These are phyloP conservation scores for Ramularia endophylla DNA, from an alignment of 2,329 filamentous ascomycete species.

Conservation along the genomic window DNA sequence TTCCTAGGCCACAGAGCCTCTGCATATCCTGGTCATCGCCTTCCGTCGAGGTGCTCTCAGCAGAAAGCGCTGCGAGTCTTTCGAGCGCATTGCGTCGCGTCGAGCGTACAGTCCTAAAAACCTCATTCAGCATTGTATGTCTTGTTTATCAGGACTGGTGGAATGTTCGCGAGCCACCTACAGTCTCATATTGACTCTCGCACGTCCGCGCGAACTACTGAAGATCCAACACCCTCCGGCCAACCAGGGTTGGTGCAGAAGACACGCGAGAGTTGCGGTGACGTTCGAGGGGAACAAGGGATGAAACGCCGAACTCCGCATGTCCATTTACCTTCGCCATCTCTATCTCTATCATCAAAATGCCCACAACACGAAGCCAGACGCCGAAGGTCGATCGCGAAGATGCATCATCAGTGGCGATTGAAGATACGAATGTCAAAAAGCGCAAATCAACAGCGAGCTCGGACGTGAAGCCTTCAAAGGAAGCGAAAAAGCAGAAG, in stretches of 20 bases:
- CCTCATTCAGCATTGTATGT: slow-evolving; percentile 15
- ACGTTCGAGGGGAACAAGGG: no score
- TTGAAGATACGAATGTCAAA: no score
- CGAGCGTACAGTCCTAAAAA: slow-evolving; percentile 19
- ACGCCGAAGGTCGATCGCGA: neutral
- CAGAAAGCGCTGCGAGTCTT: slow-evolving; percentile 45
- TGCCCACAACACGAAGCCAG: neutral
- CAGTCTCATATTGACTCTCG: neutral
- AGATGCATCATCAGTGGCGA: neutral
- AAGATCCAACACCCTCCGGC: no score
- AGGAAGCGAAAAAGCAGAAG: slow-evolving; percentile 12
- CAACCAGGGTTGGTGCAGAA: no score
- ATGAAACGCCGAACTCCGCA: no score
- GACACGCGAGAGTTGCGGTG: no score
- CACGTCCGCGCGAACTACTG: no score
- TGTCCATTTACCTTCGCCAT: no score
- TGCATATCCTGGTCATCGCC: slow-evolving; percentile 31
- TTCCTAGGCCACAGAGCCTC: slow-evolving; percentile 36
- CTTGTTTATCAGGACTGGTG: neutral
- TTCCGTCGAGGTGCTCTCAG: slow-evolving; percentile 29
- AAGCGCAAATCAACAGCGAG: no score
- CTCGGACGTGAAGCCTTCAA: no score
- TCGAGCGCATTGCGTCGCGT: slow-evolving; percentile 46
- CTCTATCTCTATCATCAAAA: neutral
- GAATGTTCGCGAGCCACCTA: neutral